Conservation (phyloP, 2,329 filamentous ascomycete genomes). For the Talaromyces sp. region DNA sequence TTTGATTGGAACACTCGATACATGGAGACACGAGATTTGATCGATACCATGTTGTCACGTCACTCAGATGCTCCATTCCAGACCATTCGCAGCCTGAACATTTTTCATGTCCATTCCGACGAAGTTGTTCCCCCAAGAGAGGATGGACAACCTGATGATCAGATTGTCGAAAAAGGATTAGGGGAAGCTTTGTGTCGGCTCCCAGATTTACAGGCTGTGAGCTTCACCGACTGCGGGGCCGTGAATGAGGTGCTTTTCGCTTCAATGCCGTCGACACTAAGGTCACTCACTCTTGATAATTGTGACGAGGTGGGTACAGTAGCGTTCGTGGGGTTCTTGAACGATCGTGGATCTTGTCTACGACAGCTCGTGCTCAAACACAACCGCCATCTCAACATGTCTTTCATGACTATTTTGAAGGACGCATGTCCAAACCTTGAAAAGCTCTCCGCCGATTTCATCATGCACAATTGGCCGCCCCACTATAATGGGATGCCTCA, state of each 20-base stretch:
- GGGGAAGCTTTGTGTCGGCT: slow-evolving; percentile 58
- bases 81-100: slow-evolving; percentile 34
- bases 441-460: slow-evolving; percentile 72
- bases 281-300: slow-evolving; percentile 71
- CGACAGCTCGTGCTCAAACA: slow-evolving; percentile 69
- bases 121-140: slow-evolving; percentile 16
- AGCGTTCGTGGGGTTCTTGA: slow-evolving; percentile 64
- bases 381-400: slow-evolving; percentile 74
- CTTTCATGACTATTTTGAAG: slow-evolving; percentile 68
- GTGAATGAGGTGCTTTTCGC: slow-evolving; percentile 68
- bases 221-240: slow-evolving; percentile 72
- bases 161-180: slow-evolving; percentile 35
- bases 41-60: slow-evolving; percentile 50
- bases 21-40: slow-evolving; percentile 34
- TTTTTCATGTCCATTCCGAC: slow-evolving; percentile 38
- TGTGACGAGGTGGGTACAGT: slow-evolving; percentile 73
- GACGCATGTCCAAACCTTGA: slow-evolving; percentile 68
- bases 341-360: slow-evolving; percentile 65
- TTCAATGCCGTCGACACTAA: slow-evolving; percentile 64
- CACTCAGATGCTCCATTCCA: slow-evolving; percentile 60
- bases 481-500: slow-evolving; percentile 71
- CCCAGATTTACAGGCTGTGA: slow-evolving; percentile 63
- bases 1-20: slow-evolving; percentile 60
- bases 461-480: slow-evolving; percentile 68
- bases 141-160: slow-evolving; percentile 43